Base-by-base conservation (phyloP, 768 basidiomycete genomes). In the Cyclocybe aegerita region DNA sequence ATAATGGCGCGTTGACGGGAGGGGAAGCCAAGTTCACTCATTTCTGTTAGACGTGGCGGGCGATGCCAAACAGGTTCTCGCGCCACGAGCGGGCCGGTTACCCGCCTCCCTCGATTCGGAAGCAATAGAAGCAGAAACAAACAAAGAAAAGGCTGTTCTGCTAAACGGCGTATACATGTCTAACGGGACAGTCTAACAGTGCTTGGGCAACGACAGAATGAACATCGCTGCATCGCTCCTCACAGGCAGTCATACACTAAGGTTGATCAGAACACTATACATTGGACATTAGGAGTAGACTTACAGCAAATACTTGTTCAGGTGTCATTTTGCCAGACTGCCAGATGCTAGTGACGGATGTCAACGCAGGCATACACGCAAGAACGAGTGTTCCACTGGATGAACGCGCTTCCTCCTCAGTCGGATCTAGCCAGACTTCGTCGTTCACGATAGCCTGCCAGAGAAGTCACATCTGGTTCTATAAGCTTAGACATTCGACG, bases 311-410 rank as follows among this genome's bases (percentile, higher is more conserved):
- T 17, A 77, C 70, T 50, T 87, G 72, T 7, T 73, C 71, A 0
- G 80, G 63, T 2, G 71, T 73, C 68, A 88, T 77, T 54, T 76
- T 72, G 7, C 95, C 94, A 4, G 83, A 81, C 65, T 95, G 85
- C 88, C 90, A 93, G n/a, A 95, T 53, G 64, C 81, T 91, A 1
- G 93, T 95, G 9, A 94, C 71, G 6, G 81, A 86, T 30, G 81
- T 82, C 31, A 98, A 74, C 1, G 96, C 95, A 49, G 97, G 96
- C 75, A 99, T 84, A 50, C 86, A 88, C 0, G 93, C 83, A 11
- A 95, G 63, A 0, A 88, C 78, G n/a, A 98, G 54, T n/a, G 79
- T 83, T 0, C 88, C 88, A 9, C 73, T 71, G 2, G 89, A 80
- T 3, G 57, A 54, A 23, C 63, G 66, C 0, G 77, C 74, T 64